Evolutionary conservation across 2,329 filamentous ascomycete species (phyloP), one percentile per base, ranked within the genome.

Genomic region (Metarhizium anisopliae): DNA sequence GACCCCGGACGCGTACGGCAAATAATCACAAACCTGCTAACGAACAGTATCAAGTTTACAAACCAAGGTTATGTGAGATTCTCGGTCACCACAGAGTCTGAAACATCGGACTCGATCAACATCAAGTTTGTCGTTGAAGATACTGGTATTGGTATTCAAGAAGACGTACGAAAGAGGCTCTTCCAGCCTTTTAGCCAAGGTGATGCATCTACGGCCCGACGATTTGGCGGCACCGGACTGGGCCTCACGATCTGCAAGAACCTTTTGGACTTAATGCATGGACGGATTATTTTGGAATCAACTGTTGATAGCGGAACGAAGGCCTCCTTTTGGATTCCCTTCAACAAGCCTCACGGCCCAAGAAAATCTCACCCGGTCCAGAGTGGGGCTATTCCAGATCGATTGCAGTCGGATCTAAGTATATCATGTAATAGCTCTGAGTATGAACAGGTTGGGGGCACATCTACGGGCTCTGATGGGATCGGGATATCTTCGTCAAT

Each of bases 111-210:
- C 7, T 79, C 74, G 0, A 81, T 89, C 30, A 80, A 84, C 47
- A 80, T 92, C 47, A 82, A 82, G 52, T 92, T 93, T 62, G 80
- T 80, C 0, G 79, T 94, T 6, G 82, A 88, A 66, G 89, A 94
- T 61, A 89, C 86, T 0, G 89, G 89, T 0, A 91, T 93, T 52
- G 89, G 89, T 3, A 92, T 93, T 36, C 86, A 90, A 60, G 85
- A 91, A 51, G 85, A 89, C 55, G 86, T 91, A 5, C 79, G 83
- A 18, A 84, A 84, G 63, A 80, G 80, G 42, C 74, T 93, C 1
- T 94, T 93, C 71, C 85, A 86, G 60, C 89, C 89, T 0, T 94
- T 93, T 68, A 89, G 84, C 58, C 89, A 94, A 68, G 89, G 88
- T 4, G 89, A 93, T 64, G 83, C 87, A 1, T 91, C 87, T 3